Conservation (phyloP, 768 basidiomycete genomes). For the Dioszegia aurantiaca region DNA sequence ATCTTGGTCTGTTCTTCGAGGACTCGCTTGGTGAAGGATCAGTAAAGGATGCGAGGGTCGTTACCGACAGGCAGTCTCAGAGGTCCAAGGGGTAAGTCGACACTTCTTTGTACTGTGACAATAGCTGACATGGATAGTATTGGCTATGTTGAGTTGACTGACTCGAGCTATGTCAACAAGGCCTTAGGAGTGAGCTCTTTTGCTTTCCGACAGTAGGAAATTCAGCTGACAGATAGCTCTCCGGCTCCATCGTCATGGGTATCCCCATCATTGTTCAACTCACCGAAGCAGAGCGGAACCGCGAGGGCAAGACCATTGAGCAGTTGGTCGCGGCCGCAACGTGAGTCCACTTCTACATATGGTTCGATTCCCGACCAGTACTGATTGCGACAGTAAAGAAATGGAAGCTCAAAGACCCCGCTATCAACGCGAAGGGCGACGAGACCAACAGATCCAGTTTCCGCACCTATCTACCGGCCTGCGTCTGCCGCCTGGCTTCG, state of each 20-base stretch:
- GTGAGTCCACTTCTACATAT: slow-evolving; percentile 2
- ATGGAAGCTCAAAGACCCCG: slow-evolving; percentile 12
- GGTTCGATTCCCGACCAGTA: background rate
- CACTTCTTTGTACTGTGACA: background rate
- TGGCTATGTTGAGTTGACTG: slow-evolving; percentile 94
- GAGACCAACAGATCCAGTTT: slow-evolving; percentile 23
- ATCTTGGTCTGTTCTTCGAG: slow-evolving; percentile 98
- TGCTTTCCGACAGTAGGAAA: background rate
- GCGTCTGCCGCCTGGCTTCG: slow-evolving; percentile 62
- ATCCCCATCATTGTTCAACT: slow-evolving; percentile 94
- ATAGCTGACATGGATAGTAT: slow-evolving; percentile 60
- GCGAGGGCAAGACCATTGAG: slow-evolving; percentile 22
- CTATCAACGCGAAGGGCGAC: slow-evolving; percentile 13
- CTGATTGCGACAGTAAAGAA: slow-evolving; percentile 8
- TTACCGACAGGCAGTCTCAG: slow-evolving; percentile 88
- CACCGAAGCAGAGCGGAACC: slow-evolving; percentile 79
- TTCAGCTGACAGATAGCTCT: slow-evolving; percentile 55
- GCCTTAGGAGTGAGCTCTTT: slow-evolving; percentile 61
- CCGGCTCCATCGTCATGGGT: slow-evolving; percentile 96
- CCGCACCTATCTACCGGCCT: slow-evolving; percentile 45
- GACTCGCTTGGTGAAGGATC: slow-evolving; percentile 89
- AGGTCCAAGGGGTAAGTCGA: slow-evolving; percentile 88
- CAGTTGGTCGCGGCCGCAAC: slow-evolving; percentile 18
- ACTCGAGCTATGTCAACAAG: slow-evolving; percentile 84
- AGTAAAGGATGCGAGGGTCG: slow-evolving; percentile 93